These are phyloP conservation scores for Fomitiporia mediterranea DNA, from an alignment of 1,284 basidiomycete genomes.

Conservation along the genomic window DNA sequence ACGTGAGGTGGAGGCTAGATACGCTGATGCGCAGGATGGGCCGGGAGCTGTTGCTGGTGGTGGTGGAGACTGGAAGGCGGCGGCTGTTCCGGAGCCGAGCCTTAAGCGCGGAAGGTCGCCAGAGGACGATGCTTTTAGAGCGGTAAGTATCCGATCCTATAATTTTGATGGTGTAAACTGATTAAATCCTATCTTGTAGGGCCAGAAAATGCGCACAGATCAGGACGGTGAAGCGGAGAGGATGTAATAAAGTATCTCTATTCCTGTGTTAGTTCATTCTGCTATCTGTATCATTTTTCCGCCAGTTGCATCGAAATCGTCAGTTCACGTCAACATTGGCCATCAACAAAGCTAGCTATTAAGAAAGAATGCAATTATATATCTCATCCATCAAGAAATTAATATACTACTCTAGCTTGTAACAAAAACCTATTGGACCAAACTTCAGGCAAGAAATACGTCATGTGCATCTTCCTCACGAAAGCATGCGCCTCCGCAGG, in stretches of 20 bases:
- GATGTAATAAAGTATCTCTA: slow-evolving; percentile 41
- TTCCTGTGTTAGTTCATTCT: slow-evolving; percentile 4
- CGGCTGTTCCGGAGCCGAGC: slow-evolving; percentile 27
- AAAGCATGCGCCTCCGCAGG: slow-evolving; percentile 63
- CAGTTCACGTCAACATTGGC: no score
- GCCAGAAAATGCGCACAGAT: slow-evolving; percentile 53
- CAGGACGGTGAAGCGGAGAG: slow-evolving; percentile 52
- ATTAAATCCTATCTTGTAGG: slow-evolving; percentile 28
- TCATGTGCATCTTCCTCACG: slow-evolving; percentile 59
- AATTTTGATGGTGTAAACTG: slow-evolving; percentile 12
- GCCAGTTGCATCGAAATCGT: no score
- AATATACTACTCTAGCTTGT: slow-evolving; percentile 58
- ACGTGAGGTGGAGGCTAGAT: slow-evolving; percentile 80
- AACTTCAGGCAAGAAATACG: slow-evolving; percentile 37
- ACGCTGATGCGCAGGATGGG: slow-evolving; percentile 78
- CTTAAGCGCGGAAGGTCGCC: slow-evolving; percentile 67
- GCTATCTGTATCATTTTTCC: slow-evolving; percentile 2
- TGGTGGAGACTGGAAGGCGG: slow-evolving; percentile 78
- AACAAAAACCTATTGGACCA: slow-evolving; percentile 41
- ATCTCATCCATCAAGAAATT: slow-evolving; percentile 25
- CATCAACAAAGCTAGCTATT: no score
- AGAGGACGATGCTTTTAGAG: slow-evolving; percentile 54
- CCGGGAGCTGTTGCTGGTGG: slow-evolving; percentile 80
- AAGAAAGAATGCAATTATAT: no score
- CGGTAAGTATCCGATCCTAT: slow-evolving; percentile 39